These are phyloP conservation scores for Pseudonitzschia delicatissima DNA, from an alignment of 108 stramenopile species.

Conservation along the genomic window DNA sequence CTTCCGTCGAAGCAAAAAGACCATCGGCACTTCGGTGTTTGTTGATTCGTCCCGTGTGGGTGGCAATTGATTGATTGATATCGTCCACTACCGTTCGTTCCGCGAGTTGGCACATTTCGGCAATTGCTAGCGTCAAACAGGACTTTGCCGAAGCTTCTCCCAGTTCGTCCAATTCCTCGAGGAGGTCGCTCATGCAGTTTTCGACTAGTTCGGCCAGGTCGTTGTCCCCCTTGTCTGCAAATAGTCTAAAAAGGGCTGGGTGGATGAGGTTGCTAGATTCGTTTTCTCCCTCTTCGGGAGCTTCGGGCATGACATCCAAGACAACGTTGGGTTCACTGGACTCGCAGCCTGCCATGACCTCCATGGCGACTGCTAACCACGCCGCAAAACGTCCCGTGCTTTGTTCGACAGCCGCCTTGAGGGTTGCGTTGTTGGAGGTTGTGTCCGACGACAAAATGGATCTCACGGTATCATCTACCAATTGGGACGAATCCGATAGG, in stretches of 20 bases:
- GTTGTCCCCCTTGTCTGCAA: background rate
- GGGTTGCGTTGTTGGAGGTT: background rate
- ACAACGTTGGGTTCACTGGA: constrained; percentile 28
- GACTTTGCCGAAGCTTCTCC: background rate
- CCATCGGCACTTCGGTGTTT: constrained; percentile 15
- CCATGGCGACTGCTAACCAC: constrained; percentile 75
- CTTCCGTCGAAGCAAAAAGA: constrained; percentile 16
- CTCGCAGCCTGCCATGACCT: constrained; percentile 73
- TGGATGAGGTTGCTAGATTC: constrained; percentile 3
- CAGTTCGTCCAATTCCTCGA: background rate
- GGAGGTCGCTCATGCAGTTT: constrained; percentile 2
- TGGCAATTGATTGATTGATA: constrained; percentile 71
- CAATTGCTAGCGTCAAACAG: constrained; percentile 54
- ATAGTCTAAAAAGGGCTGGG: background rate
- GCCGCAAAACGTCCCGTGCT: constrained; percentile 59
- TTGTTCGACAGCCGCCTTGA: constrained; percentile 57
- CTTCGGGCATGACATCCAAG: constrained; percentile 29
- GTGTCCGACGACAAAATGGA: constrained; percentile 43
- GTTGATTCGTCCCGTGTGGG: constrained; percentile 41
- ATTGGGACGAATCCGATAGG: constrained; percentile 74
- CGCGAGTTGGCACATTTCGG: constrained; percentile 79
- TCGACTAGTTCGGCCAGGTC: constrained; percentile 3
- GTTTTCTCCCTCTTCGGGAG: constrained; percentile 23
- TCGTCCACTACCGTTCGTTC: constrained; percentile 63
- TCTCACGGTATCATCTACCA: constrained; percentile 79